Evolutionary conservation across 768 basidiomycete genomes (phyloP), one percentile per base, ranked within the genome.

Genomic region (Mycena chlorophos): DNA sequence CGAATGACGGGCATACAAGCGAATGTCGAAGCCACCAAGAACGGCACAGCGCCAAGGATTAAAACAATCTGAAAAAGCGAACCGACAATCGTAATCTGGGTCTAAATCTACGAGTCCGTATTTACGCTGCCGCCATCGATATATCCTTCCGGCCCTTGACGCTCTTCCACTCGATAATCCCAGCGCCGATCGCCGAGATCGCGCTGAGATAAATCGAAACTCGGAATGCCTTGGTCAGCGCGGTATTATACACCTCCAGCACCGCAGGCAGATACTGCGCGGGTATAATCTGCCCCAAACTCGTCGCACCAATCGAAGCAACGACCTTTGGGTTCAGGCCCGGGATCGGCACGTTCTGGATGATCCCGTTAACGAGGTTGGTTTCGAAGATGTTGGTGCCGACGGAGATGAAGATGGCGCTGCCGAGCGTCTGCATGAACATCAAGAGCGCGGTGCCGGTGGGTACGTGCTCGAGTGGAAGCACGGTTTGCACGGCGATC

Each of bases 321-420:
- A 61, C 40, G 23, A 47, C 40, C n/a, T 1, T 27, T 4, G 55
- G 59, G 43, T 55, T 40, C 1, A 61, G 23, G 13, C 51, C 39
- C 19, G 59, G 59, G 17, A 56, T n/a, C n/a, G n/a, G n/a, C n/a
- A n/a, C 54, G 16, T 61, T 26, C 4, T 19, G 34, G 8, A 19
- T 6, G 16, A 61, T 38, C 4, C 59, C 59, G 13, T 25, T 29
- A 13, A 51, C 37, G n/a, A 61, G 52, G 20, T 54, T 39, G 29
- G 56, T 61, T 39, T 39, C 43, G 43, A 56, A 61, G 3, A 56
- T 49, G 29, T 56, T 56, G 37, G 56, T 55, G 0, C 40, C 59
- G 17, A 55, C 43, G 6, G 59, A 61, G 28, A 61, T 52, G 55
- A 61, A 61, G 3, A 61, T 25, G 14, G 58, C 55, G 4, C 51